These are phyloP conservation scores for Aspergillus spinulosporus DNA, from an alignment of 2,329 filamentous ascomycete species.

Conservation along the genomic window DNA sequence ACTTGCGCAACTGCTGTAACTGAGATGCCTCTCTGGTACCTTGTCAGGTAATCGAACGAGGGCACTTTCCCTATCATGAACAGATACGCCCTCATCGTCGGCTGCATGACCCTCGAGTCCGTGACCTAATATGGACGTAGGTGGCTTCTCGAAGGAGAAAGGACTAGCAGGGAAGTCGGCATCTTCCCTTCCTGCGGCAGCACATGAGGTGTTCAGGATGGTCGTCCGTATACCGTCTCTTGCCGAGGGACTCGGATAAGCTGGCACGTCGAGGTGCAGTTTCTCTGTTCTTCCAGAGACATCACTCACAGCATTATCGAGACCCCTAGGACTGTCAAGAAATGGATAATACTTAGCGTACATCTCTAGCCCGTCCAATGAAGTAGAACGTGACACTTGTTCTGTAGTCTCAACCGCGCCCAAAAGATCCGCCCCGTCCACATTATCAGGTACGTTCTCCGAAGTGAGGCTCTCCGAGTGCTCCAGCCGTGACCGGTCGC, in stretches of 20 bases:
- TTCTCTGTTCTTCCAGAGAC: neutral
- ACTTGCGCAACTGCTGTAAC: slow-evolving; percentile 22
- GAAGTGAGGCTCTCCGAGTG: slow-evolving; percentile 16
- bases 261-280: neutral
- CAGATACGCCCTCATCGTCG: slow-evolving; percentile 22
- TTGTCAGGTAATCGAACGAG: slow-evolving; percentile 18
- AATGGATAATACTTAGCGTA: neutral
- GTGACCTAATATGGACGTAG: slow-evolving; percentile 21
- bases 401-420: neutral
- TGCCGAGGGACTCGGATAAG: neutral
- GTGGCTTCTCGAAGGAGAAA: slow-evolving; percentile 39
- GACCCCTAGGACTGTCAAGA: neutral
- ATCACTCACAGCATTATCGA: neutral
- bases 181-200: slow-evolving; percentile 18
- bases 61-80: slow-evolving; percentile 23
- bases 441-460: slow-evolving; percentile 9
- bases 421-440: neutral
- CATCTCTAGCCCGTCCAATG: neutral
- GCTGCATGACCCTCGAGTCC: slow-evolving; percentile 19
- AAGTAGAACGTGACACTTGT: neutral
- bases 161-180: slow-evolving; percentile 33
- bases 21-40: slow-evolving; percentile 10
- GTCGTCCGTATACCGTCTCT: neutral
- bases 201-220: slow-evolving; percentile 24
- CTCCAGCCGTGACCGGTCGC: slow-evolving; percentile 32